A percentile compares a stretch with the other conserved stretches of the same genome.
Evolutionary conservation across 2,329 filamentous ascomycete species (phyloP).

Genomic region (Aspergillus sp.): DNA sequence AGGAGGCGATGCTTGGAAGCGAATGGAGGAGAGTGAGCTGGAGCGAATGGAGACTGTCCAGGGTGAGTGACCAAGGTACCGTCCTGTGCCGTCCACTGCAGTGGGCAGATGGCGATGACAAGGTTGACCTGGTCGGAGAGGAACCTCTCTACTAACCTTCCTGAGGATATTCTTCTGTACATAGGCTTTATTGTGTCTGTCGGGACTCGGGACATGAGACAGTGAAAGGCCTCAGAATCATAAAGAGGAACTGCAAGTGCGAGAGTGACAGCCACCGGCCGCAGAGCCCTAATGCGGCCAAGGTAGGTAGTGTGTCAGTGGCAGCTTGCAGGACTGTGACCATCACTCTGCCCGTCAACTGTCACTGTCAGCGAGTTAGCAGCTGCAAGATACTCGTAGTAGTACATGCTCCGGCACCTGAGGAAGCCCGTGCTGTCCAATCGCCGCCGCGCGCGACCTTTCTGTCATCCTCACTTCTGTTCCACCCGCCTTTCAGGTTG

Average conservation of each 20-base stretch:
- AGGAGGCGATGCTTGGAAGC: neutral
- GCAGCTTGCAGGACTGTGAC: neutral
- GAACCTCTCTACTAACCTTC: neutral
- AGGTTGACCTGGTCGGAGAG: neutral
- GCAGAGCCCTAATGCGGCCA: slow-evolving; percentile 15
- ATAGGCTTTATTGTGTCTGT: neutral
- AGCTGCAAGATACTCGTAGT: slow-evolving; percentile 10
- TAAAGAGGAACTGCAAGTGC: neutral
- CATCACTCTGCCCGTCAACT: neutral
- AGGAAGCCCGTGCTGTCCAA: neutral
- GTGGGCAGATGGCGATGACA: neutral
- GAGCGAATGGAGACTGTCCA: neutral
- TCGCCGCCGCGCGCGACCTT: neutral
- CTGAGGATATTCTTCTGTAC: neutral
- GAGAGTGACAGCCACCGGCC: neutral
- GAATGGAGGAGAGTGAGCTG: neutral
- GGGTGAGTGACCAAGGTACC: neutral
- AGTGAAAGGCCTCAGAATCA: slow-evolving; percentile 3
- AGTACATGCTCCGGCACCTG: neutral
- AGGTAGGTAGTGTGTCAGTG: slow-evolving; percentile 8
- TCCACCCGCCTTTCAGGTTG: neutral
- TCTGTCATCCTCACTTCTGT: neutral
- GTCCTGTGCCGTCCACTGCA: neutral
- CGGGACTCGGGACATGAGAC: neutral
- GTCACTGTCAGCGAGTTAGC: slow-evolving; percentile 9